Conservation (phyloP, 2,329 filamentous ascomycete species). For the Metarhizium humberi region DNA sequence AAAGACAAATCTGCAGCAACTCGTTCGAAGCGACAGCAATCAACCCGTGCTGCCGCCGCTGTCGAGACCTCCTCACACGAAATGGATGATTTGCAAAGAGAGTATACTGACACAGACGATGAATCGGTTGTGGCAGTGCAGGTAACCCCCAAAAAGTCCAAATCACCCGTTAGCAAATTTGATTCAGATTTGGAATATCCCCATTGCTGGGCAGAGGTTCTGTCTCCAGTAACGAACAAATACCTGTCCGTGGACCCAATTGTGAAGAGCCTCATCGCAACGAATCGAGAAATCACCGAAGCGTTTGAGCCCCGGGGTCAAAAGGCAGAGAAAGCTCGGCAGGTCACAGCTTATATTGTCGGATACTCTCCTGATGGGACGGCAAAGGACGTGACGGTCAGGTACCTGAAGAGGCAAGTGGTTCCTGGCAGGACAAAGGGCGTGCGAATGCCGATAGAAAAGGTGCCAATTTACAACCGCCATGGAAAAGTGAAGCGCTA, state of each 20-base stretch:
- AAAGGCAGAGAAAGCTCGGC: conserved; percentile 76
- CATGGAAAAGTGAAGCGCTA: conserved; percentile 69
- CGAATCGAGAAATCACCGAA: conserved; percentile 61
- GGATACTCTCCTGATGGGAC: conserved; percentile 77
- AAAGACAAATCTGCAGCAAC: conserved; percentile 1
- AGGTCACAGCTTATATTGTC: conserved; percentile 83
- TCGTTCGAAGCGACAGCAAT: background rate
- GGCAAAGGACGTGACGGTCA: conserved; percentile 87
- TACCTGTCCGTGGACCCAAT: conserved; percentile 73
- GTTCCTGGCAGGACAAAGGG: conserved; percentile 89
- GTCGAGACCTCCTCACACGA: background rate
- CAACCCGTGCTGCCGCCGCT: background rate
- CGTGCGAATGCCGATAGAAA: conserved; percentile 66
- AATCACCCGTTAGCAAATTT: conserved; percentile 38
- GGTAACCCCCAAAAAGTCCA: conserved; percentile 28
- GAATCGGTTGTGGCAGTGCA: conserved; percentile 50
- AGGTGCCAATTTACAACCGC: conserved; percentile 68
- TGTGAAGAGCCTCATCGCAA: conserved; percentile 59
- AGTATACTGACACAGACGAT: conserved; percentile 43
- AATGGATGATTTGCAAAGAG: conserved; percentile 37
- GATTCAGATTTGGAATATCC: conserved; percentile 75
- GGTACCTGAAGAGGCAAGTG: conserved; percentile 74
- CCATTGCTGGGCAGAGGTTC: conserved; percentile 86
- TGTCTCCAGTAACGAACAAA: conserved; percentile 72
- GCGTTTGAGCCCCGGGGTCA: conserved; percentile 74